Conservation (phyloP, 2,329 filamentous ascomycete species). For the Aspergillus awamori region DNA sequence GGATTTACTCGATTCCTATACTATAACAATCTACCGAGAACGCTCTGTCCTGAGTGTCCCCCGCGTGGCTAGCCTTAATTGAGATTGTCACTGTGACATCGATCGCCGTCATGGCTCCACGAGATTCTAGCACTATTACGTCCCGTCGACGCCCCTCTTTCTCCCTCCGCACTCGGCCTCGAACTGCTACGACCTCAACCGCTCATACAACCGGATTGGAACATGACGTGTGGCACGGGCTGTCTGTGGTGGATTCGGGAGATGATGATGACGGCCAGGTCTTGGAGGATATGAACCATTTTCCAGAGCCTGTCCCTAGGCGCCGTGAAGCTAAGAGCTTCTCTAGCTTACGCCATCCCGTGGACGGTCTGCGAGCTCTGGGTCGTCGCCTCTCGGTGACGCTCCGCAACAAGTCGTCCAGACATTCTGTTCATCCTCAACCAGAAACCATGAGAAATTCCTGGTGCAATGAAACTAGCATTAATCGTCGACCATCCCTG, state of each 20-base stretch:
- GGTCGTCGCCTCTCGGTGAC: conserved; percentile 46
- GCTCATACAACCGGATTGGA: conserved; percentile 24
- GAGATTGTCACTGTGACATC: conserved; percentile 14
- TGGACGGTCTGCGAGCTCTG: conserved; percentile 45
- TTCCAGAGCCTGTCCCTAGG: conserved; percentile 35
- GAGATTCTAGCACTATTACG: conserved; percentile 33
- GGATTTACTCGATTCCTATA: not conserved
- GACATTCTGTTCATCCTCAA: conserved; percentile 27
- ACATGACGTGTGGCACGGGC: conserved; percentile 29
- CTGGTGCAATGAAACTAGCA: conserved; percentile 33
- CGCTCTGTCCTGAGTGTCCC: conserved; percentile 5
- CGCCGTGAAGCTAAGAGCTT: conserved; percentile 46
- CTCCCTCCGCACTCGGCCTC: conserved; percentile 40
- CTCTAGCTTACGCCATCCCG: conserved; percentile 45
- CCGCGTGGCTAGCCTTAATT: conserved; percentile 5
- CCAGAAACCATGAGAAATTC: conserved; percentile 22
- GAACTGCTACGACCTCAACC: conserved; percentile 37
- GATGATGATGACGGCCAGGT: conserved; percentile 29
- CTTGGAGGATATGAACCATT: conserved; percentile 37
- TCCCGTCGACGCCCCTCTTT: conserved; percentile 44
- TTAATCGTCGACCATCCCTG: conserved; percentile 42
- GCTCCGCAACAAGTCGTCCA: conserved; percentile 42
- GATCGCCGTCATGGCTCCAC: conserved; percentile 32
- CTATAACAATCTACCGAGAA: conserved; percentile 9
- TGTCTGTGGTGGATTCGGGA: conserved; percentile 27